Base-by-base conservation (phyloP, 345 rosid genomes). In the Gossypium rotundifolium region DNA sequence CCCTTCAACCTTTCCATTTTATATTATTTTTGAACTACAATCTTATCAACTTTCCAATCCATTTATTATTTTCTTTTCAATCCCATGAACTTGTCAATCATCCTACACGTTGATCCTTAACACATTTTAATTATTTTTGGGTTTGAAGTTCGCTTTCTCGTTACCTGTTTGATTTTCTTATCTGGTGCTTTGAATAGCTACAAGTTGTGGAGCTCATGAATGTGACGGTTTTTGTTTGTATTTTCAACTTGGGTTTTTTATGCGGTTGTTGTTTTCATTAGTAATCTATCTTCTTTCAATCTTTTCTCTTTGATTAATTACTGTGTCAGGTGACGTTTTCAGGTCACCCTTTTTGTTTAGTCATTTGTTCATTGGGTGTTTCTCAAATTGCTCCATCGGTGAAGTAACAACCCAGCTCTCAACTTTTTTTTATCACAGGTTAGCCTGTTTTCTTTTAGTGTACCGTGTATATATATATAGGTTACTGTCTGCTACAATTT, bases 201-300 rank as follows among this genome's bases (percentile, higher is more conserved):
- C 53, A 45, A 66, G 71, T 66, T 12, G 38, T 65, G 70, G 70
- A 18, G 38, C 55, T 46, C 70, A 65, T 22, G 53, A 46, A 45
- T 13, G 11, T 46, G 53, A 18, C 53, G 25, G 13, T 12, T 20
- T 66, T 25, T 22, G 18, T 66, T 45, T 12, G 3, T 3, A 20
- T 44, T 13, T 65, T 12, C 18, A 6, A 65, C 11, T 65, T 45
- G 54, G 16, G 16, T 11, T 18, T 18, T 42, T 58, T 58, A 58
- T 58, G 29, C 22, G 11, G 61, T 65, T 42, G 20, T 1, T 42
- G 5, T 10, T 40, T n/a, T 10, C 22, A 38, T 44, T 44, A 18
- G 27, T 18, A n/a, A 2, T 53, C 38, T 12, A 11, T 23, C 20
- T 66, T 11, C 12, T 45, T 22, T 46, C 54, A 20, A 44, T 65